These are phyloP conservation scores for Lavandula angustifolia DNA, from an alignment of 257 asterid genomes.

Conservation along the genomic window DNA sequence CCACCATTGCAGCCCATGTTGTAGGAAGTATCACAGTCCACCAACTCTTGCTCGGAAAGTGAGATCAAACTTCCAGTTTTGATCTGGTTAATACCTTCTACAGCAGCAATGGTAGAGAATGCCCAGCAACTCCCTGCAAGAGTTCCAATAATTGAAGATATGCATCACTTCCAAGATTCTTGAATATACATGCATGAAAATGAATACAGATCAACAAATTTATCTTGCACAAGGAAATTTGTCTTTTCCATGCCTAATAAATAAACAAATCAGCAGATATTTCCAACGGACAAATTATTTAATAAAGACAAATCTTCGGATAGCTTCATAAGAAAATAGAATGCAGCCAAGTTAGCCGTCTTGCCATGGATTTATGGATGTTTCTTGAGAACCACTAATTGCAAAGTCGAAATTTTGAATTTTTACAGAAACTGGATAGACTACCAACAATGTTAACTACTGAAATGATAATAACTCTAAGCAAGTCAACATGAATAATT, in stretches of 20 bases:
- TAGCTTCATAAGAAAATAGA: neutral
- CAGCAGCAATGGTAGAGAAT: slow-evolving; percentile 56
- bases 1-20: slow-evolving; percentile 68
- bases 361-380: slow-evolving; percentile 10
- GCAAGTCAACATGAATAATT: neutral
- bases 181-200: neutral
- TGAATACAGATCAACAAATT: neutral
- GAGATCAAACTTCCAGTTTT: slow-evolving; percentile 47
- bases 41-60: slow-evolving; percentile 68
- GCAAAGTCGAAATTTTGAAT: neutral
- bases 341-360: slow-evolving; percentile 33
- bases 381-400: slow-evolving; percentile 15
- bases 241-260: neutral
- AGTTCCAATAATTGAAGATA: neutral
- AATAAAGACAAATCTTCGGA: neutral
- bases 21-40: slow-evolving; percentile 52
- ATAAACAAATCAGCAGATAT: neutral
- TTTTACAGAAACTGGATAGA: neutral
- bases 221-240: neutral
- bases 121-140: slow-evolving; percentile 75
- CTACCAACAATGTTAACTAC: neutral
- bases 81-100: slow-evolving; percentile 57
- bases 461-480: neutral
- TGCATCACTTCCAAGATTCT: slow-evolving; percentile 9
- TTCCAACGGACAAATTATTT: neutral